phyloP scores from a whole-genome alignment of 176 grass and related monocot species.

The Raddia distichophylla region DNA sequence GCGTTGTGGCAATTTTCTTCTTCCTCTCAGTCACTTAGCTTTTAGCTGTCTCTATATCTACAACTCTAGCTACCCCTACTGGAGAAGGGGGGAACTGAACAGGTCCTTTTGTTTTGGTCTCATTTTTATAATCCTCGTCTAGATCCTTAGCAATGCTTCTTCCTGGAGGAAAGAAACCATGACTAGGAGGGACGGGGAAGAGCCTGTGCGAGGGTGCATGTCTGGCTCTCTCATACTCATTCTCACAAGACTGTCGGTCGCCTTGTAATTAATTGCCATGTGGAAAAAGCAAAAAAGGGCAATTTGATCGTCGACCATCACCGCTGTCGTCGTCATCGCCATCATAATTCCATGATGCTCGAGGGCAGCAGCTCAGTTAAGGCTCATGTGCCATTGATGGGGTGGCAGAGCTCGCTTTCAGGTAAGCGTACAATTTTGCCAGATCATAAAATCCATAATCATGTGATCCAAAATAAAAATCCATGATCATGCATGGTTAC shows the following conservation, averaged over 20 bases:
- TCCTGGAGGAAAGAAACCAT: constrained; percentile 6
- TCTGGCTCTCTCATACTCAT: constrained; percentile 6
- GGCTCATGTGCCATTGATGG: constrained; percentile 50
- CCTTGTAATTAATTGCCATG: constrained; percentile 39
- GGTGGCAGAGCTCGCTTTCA: constrained; percentile 37
- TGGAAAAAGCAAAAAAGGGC: constrained; percentile 14
- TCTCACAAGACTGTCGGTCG: constrained; percentile 10
- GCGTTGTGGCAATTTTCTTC: background rate
- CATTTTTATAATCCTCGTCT: constrained; percentile 28
- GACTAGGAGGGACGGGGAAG: background rate
- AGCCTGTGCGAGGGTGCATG: background rate
- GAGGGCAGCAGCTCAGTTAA: constrained; percentile 37
- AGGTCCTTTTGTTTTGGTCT: constrained; percentile 28
- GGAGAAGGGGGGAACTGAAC: constrained; percentile 27
- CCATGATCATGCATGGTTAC: constrained; percentile 23
- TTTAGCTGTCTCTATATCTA: constrained; percentile 21
- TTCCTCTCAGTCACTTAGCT: constrained; percentile 19
- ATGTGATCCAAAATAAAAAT: background rate
- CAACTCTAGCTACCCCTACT: constrained; percentile 36
- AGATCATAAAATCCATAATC: constrained; percentile 36
- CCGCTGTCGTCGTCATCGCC: background rate
- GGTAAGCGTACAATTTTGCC: constrained; percentile 29
- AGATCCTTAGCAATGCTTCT: constrained; percentile 7
- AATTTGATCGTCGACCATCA: background rate
- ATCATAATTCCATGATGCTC: constrained; percentile 43